Conservation (phyloP, 805 yeast genomes). For the Metschnikowia orientalis region DNA sequence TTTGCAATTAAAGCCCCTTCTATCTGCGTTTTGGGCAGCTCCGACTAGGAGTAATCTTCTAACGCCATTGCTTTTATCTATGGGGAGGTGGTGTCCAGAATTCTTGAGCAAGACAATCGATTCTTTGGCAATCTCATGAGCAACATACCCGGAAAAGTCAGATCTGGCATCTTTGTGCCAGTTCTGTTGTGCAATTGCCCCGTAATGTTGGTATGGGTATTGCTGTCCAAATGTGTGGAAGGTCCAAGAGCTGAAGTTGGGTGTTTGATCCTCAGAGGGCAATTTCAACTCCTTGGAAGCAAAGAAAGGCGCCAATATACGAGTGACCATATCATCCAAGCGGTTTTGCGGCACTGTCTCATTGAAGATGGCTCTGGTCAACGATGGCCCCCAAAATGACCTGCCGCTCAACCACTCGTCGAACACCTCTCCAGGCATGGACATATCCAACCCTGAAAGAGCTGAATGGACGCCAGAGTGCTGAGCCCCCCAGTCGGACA, state of each 20-base stretch:
- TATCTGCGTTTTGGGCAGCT: conserved; percentile 47
- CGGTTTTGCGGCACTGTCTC: conserved; percentile 50
- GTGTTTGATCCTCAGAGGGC: conserved; percentile 40
- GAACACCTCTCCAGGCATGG: conserved; percentile 57
- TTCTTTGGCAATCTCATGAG: conserved; percentile 53
- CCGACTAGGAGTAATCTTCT: conserved; percentile 47
- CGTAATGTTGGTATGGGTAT: conserved; percentile 49
- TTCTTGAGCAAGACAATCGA: conserved; percentile 55
- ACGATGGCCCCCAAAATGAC: conserved; percentile 54
- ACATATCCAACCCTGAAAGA: conserved; percentile 59
- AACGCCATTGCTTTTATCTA: conserved; percentile 39
- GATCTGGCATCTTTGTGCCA: conserved; percentile 53
- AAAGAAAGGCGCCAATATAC: conserved; percentile 56
- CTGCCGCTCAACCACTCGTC: conserved; percentile 52
- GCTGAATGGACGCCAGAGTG: conserved; percentile 54
- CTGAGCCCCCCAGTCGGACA: conserved; percentile 65
- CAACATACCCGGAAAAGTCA: conserved; percentile 43
- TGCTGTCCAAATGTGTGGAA: conserved; percentile 50
- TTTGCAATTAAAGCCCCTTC: conserved; percentile 49
- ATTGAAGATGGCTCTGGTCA: conserved; percentile 53
- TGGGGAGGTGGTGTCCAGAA: conserved; percentile 48
- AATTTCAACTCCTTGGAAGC: conserved; percentile 35
- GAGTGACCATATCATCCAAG: conserved; percentile 57
- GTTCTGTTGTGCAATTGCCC: conserved; percentile 51
- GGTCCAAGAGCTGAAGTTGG: conserved; percentile 59